phyloP scores from a whole-genome alignment of 306 rosid species.

The Medicago lupulina region DNA sequence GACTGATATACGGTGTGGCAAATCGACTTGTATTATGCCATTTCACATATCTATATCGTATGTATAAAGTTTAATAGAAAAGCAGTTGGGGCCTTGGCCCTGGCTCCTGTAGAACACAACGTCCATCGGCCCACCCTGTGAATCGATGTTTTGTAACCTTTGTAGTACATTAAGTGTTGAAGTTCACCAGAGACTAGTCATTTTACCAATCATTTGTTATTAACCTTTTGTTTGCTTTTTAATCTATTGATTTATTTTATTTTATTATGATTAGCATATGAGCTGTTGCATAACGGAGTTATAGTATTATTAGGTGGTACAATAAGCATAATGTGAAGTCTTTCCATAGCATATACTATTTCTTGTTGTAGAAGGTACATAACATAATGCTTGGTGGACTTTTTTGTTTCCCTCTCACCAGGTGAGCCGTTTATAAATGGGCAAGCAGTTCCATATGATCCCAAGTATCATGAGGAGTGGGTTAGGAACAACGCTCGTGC shows the following conservation, averaged over 20 bases:
- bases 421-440: slow-evolving; percentile 99
- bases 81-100: too few relatives aligned
- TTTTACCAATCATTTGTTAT: not conserved
- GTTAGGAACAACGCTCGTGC: slow-evolving; percentile 89
- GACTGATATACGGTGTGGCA: too few relatives aligned
- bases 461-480: slow-evolving; percentile 94
- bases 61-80: too few relatives aligned
- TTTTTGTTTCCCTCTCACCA: slow-evolving; percentile 41
- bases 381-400: not conserved
- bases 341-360: not conserved
- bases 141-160: not conserved
- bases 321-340: slow-evolving; percentile 1
- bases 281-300: not conserved
- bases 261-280: not conserved
- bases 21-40: too few relatives aligned
- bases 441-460: slow-evolving; percentile 90
- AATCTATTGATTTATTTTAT: not conserved
- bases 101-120: too few relatives aligned
- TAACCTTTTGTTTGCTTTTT: not conserved
- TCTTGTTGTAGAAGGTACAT: slow-evolving; percentile 10
- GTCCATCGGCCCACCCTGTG: too few relatives aligned
- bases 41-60: too few relatives aligned
- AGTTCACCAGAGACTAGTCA: not conserved
- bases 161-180: not conserved
- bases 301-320: not conserved